These are phyloP conservation scores for Pythium inflatum DNA, from an alignment of 352 stramenopile species.

Conservation along the genomic window DNA sequence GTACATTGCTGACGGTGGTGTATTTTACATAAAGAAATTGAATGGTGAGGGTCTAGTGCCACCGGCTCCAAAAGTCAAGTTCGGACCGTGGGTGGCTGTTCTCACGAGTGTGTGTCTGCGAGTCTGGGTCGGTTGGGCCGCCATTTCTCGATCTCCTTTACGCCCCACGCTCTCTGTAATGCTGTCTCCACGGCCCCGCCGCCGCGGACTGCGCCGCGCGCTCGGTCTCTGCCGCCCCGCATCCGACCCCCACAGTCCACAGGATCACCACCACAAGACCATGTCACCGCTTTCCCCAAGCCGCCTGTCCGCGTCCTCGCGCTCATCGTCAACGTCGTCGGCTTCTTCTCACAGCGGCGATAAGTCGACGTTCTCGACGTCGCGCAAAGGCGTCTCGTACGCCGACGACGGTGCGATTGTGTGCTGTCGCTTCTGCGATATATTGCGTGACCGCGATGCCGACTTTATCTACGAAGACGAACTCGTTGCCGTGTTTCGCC, in stretches of 20 bases:
- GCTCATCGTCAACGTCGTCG: constrained; percentile 34
- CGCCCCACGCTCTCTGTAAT: neutral
- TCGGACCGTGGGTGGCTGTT: neutral
- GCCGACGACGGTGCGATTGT: constrained; percentile 58
- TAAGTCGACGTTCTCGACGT: constrained; percentile 47
- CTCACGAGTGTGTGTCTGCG: constrained; percentile 20
- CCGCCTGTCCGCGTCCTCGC: constrained; percentile 22
- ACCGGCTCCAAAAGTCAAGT: neutral
- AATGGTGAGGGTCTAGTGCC: neutral
- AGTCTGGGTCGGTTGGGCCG: neutral
- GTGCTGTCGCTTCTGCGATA: constrained; percentile 86
- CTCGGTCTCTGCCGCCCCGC: constrained; percentile 19
- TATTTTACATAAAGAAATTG: neutral
- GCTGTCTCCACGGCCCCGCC: neutral
- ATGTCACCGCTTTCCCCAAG: neutral
- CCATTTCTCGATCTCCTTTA: neutral
- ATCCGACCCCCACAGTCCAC: neutral
- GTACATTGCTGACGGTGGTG: neutral
- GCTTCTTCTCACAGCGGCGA: constrained; percentile 25
- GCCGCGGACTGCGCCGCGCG: constrained; percentile 18
- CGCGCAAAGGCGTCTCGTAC: constrained; percentile 82
- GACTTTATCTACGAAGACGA: constrained; percentile 85
- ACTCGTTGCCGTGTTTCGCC: constrained; percentile 75
- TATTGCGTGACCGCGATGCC: constrained; percentile 60
- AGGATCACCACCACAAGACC: neutral